These are phyloP conservation scores for Lizonia empirigonia DNA, from an alignment of 2,329 filamentous ascomycete species.

Conservation along the genomic window DNA sequence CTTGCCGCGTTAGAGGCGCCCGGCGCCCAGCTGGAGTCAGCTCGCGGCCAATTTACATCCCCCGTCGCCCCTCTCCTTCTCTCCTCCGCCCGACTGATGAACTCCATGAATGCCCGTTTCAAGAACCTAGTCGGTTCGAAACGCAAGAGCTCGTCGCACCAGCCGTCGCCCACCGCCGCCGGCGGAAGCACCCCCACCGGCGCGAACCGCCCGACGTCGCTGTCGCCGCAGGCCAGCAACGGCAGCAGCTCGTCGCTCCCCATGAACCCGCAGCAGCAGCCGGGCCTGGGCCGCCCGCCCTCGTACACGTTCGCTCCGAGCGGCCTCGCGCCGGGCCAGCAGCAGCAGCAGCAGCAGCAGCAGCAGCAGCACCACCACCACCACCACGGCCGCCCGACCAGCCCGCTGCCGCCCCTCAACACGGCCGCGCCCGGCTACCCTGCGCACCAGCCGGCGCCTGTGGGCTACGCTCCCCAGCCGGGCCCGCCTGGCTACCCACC, in stretches of 20 bases:
- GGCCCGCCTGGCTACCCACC: conserved; percentile 46
- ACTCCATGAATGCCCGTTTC: conserved; percentile 79
- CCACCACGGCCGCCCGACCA: conserved; percentile 55
- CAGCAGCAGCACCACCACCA: conserved; percentile 36
- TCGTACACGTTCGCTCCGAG: conserved; percentile 64
- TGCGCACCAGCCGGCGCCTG: conserved; percentile 46
- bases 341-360: conserved; percentile 42
- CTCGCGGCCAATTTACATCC: conserved; percentile 38
- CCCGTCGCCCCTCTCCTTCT: conserved; percentile 33
- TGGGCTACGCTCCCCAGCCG: conserved; percentile 50
- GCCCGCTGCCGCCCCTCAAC: conserved; percentile 63
- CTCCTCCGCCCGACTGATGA: conserved; percentile 60
- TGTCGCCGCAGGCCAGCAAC: conserved; percentile 49
- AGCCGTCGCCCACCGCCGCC: conserved; percentile 45
- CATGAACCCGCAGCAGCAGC: conserved; percentile 61
- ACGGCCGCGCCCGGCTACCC: conserved; percentile 55
- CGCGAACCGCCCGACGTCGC: conserved; percentile 46
- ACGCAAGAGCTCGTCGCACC: conserved; percentile 69
- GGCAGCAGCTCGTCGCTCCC: conserved; percentile 50
- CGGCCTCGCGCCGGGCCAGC: conserved; percentile 42
- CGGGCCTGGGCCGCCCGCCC: conserved; percentile 63
- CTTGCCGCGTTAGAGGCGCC: conserved; percentile 24
- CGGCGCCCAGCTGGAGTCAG: conserved; percentile 34
- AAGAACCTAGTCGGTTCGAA: conserved; percentile 82
- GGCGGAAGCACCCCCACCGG: conserved; percentile 47